Base-by-base conservation (phyloP, 2,329 filamentous ascomycete species). In the Cladophialophora bantiana region DNA sequence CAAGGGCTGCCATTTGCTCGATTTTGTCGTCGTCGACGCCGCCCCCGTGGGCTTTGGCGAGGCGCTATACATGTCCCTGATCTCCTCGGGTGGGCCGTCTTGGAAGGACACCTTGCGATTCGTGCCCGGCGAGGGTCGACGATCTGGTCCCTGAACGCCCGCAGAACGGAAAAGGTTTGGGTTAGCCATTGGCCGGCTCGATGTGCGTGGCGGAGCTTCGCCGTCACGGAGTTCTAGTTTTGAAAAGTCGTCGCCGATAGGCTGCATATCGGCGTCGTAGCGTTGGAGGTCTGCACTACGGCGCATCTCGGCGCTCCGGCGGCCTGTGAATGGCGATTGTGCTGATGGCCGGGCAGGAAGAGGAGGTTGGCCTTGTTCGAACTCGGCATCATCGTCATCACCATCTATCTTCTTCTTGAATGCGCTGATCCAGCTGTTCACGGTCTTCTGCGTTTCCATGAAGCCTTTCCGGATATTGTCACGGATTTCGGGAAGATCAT, bases 1-100 rank as follows among this genome's bases (percentile, higher is more conserved):
- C 73, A 99, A 82, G 9, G 95, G 94, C 79, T 99, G 94, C 95
- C 95, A 99, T 82, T 99, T 99, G 85, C 94, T 97, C 54, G 87
- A 80, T 81, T 93, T 95, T 71, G 82, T 83, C 4, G 77, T 74
- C 38, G 75, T 35, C 77, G 74, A 67, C 72, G 79, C 75, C 84
- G 87, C 78, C 26, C 26, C 26, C 2, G 26, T 26, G 84, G 82
- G 34, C 15, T 80, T 77, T 77, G 89, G 86, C 58, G 88, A 88
- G 10, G 85, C 83, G 65, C 89, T 87, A 76, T 96, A 95, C 66
- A 90, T 77, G 38, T 84, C 88, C 72, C 90, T 86, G 55, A 97
- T 94, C 75, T 97, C 93, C 74, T 96, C 92, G 2, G 92, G 87
- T 10, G 88, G 86, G 1, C 87, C 87, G 36, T 84, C 83, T 74